These are phyloP conservation scores for Ormosia semicastrata DNA, from an alignment of 306 rosid species.

Conservation along the genomic window DNA sequence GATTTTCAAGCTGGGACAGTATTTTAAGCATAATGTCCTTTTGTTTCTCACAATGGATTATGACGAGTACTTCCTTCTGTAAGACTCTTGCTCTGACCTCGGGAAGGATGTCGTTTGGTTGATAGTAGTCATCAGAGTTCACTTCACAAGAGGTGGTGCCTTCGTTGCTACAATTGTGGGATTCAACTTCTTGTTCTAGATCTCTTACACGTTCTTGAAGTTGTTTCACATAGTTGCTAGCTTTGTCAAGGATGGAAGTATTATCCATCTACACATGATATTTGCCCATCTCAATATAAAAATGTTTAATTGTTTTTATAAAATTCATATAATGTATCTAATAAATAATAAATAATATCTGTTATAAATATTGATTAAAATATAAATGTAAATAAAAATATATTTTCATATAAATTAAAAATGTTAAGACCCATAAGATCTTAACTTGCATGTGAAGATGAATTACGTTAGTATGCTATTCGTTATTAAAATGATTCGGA, in stretches of 20 bases:
- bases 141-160: background rate
- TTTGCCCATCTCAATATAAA: too few species aligned
- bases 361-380: too few species aligned
- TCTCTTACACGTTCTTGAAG: slow-evolving; percentile 39
- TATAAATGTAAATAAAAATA: too few species aligned
- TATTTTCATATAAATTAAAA: too few species aligned
- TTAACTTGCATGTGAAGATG: too few species aligned
- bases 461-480: too few species aligned
- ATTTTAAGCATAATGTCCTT: slow-evolving; percentile 34
- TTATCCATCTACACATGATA: slow-evolving; percentile 26
- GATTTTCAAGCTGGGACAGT: slow-evolving; percentile 20
- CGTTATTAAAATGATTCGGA: too few species aligned
- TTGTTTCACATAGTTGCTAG: slow-evolving; percentile 24
- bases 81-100: slow-evolving; percentile 30
- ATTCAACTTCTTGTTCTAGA: slow-evolving; percentile 31
- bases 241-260: slow-evolving; percentile 23
- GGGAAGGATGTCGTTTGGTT: background rate
- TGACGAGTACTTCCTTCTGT: slow-evolving; percentile 22
- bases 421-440: too few species aligned
- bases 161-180: background rate
- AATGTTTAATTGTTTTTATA: too few species aligned
- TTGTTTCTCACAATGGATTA: slow-evolving; percentile 34
- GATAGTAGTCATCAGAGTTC: background rate
- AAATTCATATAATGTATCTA: too few species aligned
- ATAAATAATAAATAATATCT: too few species aligned